A percentile compares a stretch with the other conserved stretches of the same genome.
These are phyloP conservation scores for Eucalyptus guilfoylei DNA, from an alignment of 345 rosid species.

Conservation along the genomic window DNA sequence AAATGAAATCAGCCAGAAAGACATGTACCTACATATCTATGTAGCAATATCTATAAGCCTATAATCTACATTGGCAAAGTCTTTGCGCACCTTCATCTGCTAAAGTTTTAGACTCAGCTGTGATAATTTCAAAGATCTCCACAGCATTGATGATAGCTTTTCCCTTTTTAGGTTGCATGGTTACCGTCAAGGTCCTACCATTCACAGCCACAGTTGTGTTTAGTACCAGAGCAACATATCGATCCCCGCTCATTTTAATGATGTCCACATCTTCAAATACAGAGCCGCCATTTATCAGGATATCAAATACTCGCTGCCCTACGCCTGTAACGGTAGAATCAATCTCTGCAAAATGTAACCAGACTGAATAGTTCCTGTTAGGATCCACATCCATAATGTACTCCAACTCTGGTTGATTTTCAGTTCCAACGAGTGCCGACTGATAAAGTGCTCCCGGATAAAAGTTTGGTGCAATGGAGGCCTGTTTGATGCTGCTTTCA, in stretches of 20 bases:
- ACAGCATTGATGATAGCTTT: conserved; percentile 81
- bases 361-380: conserved; percentile 75
- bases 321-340: conserved; percentile 43
- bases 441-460: conserved; percentile 82
- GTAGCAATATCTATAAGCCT: not conserved
- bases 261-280: conserved; percentile 52
- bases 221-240: conserved; percentile 66
- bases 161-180: conserved; percentile 58
- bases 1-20: not conserved
- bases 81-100: conserved; percentile 55
- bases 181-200: conserved; percentile 69
- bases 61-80: not conserved
- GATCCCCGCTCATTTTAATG: conserved; percentile 52
- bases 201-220: conserved; percentile 66
- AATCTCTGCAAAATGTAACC: conserved; percentile 98
- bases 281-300: conserved; percentile 59
- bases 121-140: conserved; percentile 79
- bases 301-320: conserved; percentile 78
- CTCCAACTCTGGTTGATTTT: conserved; percentile 51
- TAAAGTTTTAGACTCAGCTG: conserved; percentile 60
- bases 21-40: not conserved
- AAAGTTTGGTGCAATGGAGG: conserved; percentile 72
- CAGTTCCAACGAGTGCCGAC: conserved; percentile 64
- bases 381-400: conserved; percentile 90
- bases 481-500: conserved; percentile 51